phyloP scores from a whole-genome alignment of 805 yeast species.

The Tetrapisispora pingtungensis region DNA sequence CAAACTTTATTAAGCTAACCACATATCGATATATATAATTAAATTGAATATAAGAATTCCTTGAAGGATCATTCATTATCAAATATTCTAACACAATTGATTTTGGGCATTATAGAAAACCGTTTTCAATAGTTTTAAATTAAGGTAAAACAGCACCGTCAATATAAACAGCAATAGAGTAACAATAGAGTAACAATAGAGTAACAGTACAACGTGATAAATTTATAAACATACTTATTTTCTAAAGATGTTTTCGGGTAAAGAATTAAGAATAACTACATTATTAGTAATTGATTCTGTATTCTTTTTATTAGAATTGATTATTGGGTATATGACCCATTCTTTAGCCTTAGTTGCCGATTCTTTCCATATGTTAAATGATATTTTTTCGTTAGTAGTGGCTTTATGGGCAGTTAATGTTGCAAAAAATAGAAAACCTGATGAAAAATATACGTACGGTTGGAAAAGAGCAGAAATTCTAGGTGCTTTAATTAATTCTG shows the following conservation, averaged over 20 bases:
- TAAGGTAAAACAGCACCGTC: too few species aligned
- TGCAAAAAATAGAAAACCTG: constrained; percentile 71
- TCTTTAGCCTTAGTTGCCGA: constrained; percentile 93
- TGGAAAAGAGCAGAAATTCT: constrained; percentile 96
- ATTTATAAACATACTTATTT: too few species aligned
- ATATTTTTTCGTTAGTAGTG: constrained; percentile 75
- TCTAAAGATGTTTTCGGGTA: constrained; percentile 20
- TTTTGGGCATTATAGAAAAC: too few species aligned
- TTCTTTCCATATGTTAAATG: constrained; percentile 95
- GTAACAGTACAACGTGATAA: too few species aligned
- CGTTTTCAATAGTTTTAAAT: too few species aligned
- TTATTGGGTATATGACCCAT: constrained; percentile 82
- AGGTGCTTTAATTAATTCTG: constrained; percentile 92
- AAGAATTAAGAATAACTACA: constrained; percentile 63
- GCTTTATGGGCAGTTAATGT: constrained; percentile 96
- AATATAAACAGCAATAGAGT: too few species aligned
- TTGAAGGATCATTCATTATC: too few species aligned
- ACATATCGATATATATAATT: too few species aligned
- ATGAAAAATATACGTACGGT: constrained; percentile 87
- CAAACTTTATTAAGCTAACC: too few species aligned
- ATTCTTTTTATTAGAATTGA: constrained; percentile 78
- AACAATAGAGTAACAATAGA: too few species aligned
- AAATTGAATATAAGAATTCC: too few species aligned
- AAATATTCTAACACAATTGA: too few species aligned
- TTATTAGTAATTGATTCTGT: constrained; percentile 65